phyloP scores from a whole-genome alignment of 1,284 basidiomycete species.

The Cryptococcus hybrid region DNA sequence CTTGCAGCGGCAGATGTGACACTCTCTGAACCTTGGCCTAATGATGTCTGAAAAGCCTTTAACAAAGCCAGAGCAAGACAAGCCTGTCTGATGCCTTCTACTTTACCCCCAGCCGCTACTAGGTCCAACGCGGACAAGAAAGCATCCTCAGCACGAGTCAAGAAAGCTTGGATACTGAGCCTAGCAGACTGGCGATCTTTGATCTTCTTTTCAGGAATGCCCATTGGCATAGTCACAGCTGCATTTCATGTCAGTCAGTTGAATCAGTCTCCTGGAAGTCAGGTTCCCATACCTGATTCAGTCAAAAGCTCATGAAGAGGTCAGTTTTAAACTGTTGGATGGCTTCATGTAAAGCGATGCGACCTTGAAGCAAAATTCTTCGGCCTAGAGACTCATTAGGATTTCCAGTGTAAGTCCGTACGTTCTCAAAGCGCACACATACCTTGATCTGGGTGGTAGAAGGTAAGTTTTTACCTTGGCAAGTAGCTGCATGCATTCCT shows the following conservation, averaged over 20 bases:
- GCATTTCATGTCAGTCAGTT: background rate
- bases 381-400: constrained; percentile 55
- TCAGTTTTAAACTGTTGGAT: constrained; percentile 74
- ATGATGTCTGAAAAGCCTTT: constrained; percentile 70
- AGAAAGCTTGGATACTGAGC: constrained; percentile 61
- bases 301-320: constrained; percentile 78
- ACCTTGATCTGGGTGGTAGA: constrained; percentile 26
- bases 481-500: constrained; percentile 58
- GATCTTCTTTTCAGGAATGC: constrained; percentile 58
- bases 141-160: constrained; percentile 65
- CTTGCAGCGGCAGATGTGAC: constrained; percentile 60
- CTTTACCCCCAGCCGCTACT: constrained; percentile 61
- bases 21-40: constrained; percentile 60
- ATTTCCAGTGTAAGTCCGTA: background rate
- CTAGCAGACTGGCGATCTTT: constrained; percentile 52
- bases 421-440: constrained; percentile 21
- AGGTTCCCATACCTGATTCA: constrained; percentile 62
- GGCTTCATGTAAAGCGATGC: constrained; percentile 68
- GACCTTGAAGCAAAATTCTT: constrained; percentile 71
- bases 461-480: constrained; percentile 51
- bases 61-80: constrained; percentile 68
- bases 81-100: constrained; percentile 69
- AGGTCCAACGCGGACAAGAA: constrained; percentile 66
- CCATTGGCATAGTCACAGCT: constrained; percentile 84
- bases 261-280: background rate